Base-by-base conservation (phyloP, 192 early-diverging fungal genomes). In the Linnemannia hyalina region DNA sequence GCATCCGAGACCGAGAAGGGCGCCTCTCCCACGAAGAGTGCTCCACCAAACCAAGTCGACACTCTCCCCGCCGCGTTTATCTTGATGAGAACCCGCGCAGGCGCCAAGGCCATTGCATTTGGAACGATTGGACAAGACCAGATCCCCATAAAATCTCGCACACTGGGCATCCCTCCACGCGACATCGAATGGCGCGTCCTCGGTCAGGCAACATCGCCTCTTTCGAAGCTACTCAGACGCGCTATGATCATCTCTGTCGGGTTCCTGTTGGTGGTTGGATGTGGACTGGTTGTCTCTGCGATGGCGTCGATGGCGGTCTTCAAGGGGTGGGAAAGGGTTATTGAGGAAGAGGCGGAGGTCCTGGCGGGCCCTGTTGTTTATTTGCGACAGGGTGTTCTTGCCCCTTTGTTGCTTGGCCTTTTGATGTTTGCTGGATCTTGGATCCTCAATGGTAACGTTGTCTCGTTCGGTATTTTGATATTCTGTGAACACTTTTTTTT, bases 181-280 rank as follows among this genome's bases (percentile, higher is more conserved):
- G 73, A 81, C 16, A 75, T 81, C 69, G 80, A 81, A 68, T 81
- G 80, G 80, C 73, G 73, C 26, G 80, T 69, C 7, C 65, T 81
- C 16, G 80, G 80, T 22, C 80, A 81, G 36, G 36, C 72, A 13
- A 22, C 60, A 20, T 52, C 80, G 4, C 11, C 6, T 36, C 15
- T 26, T 7, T 8, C 73, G 16, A 47, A n/a, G n/a, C 6, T 75
- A 4, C 60, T 74, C 6, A 68, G 65, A 2, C 52, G 46, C 11
- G 13, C 4, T 0, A 54, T 70, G 26, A 60, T 76, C 16, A 3
- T 76, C 0, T 68, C 13, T 13, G 26, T 76, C 1, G 74, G 54
- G 5, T 20, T 32, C 16, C 7, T 82, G 29, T 6, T 82, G 10
- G 22, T 65, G 10, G 13, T 77, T 9, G 81, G 68, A 40, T 65